A percentile compares a stretch with the other conserved stretches of the same genome.
Conservation (phyloP, 345 rosid genomes). For the Citrus unshiu region DNA sequence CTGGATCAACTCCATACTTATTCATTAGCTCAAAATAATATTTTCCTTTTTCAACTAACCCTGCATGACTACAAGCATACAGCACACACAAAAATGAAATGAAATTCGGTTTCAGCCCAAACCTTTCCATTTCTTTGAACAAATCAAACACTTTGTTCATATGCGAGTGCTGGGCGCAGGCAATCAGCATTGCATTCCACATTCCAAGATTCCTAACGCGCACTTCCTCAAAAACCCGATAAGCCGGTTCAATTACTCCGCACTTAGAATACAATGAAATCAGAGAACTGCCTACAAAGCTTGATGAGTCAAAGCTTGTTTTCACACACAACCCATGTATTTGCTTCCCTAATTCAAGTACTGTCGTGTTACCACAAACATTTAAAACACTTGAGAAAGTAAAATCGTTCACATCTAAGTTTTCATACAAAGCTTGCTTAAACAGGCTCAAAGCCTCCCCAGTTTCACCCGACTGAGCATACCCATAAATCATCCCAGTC, state of each 20-base stretch:
- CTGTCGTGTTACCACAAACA: slow-evolving; percentile 68
- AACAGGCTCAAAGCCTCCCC: slow-evolving; percentile 71
- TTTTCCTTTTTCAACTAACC: slow-evolving; percentile 62
- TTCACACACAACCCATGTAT: slow-evolving; percentile 78
- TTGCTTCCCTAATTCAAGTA: slow-evolving; percentile 82
- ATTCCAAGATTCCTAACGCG: slow-evolving; percentile 62
- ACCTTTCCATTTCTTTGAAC: slow-evolving; percentile 54
- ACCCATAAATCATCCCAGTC: slow-evolving; percentile 92
- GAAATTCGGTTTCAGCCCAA: slow-evolving; percentile 69
- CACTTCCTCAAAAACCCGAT: slow-evolving; percentile 49
- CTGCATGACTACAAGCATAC: slow-evolving; percentile 90
- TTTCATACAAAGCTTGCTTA: slow-evolving; percentile 51
- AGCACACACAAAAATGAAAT: slow-evolving; percentile 71
- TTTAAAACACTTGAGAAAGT: slow-evolving; percentile 73
- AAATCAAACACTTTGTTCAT: slow-evolving; percentile 41
- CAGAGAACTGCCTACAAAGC: slow-evolving; percentile 77
- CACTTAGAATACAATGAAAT: slow-evolving; percentile 78
- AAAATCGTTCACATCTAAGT: slow-evolving; percentile 74
- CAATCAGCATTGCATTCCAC: slow-evolving; percentile 90
- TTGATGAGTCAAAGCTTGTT: slow-evolving; percentile 58
- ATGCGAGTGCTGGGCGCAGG: slow-evolving; percentile 76
- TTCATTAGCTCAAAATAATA: slow-evolving; percentile 70
- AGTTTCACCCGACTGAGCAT: slow-evolving; percentile 64
- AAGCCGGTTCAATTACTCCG: slow-evolving; percentile 69
- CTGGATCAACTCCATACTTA: slow-evolving; percentile 60